Percentiles rank a stretch among this genome's conserved stretches.
phyloP scores from a whole-genome alignment of 73 alveolate genomes.

The Breviolum minutum region DNA sequence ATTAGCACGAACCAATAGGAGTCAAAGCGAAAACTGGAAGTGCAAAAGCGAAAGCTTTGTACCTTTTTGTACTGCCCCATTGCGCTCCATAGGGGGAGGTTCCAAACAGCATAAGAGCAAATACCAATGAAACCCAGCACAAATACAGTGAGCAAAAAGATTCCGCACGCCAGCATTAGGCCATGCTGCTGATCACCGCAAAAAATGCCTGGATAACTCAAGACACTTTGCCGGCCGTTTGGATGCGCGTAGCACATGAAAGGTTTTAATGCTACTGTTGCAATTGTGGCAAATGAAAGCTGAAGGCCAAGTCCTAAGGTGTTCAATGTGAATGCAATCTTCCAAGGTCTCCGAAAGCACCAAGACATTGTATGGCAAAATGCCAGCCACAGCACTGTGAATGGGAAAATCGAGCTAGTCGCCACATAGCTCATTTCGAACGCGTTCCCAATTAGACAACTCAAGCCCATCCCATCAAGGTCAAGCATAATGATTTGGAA shows the following conservation, averaged over 20 bases:
- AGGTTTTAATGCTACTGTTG: no score
- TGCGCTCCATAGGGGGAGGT: neutral
- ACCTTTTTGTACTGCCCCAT: neutral
- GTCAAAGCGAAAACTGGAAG: neutral
- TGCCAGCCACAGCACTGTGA: neutral
- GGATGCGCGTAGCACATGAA: no score
- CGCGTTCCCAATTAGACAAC: neutral
- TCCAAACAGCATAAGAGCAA: neutral
- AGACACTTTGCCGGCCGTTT: no score
- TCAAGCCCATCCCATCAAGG: neutral
- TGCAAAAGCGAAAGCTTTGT: constrained; percentile 23
- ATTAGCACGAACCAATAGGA: neutral
- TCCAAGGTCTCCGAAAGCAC: neutral
- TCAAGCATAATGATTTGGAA: neutral
- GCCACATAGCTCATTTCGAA: neutral
- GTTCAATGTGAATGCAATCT: no score
- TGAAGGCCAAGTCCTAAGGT: no score
- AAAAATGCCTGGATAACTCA: neutral
- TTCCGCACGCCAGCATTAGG: neutral
- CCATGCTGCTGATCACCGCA: neutral
- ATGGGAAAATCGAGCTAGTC: neutral
- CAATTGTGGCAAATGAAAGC: no score
- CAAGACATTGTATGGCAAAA: neutral
- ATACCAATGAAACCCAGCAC: neutral
- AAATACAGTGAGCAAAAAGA: neutral